Evolutionary conservation across 2,329 filamentous ascomycete species (phyloP), one percentile per base, ranked within the genome.

Genomic region (Dryadomyces quercivorus): DNA sequence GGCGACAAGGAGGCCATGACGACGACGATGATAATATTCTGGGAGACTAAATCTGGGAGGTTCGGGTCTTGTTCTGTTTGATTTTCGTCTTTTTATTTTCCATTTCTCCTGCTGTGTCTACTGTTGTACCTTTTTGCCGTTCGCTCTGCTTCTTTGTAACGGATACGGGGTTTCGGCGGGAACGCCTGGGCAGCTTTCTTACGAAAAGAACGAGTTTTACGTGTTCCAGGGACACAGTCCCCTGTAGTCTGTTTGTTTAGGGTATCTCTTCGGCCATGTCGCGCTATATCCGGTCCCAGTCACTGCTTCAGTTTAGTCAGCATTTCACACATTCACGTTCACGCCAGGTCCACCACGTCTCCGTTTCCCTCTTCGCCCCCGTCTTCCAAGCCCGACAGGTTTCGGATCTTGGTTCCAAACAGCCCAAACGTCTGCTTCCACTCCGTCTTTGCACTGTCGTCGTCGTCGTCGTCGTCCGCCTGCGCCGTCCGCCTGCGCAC

Each of bases 401-500:
- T 31, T 4, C 26, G 26, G 46, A 88, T 84, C 50, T 71, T 78
- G 5, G 84, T 86, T 16, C 78, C 81, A 63, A 84, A 86, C 53
- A 90, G 64, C 6, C 75, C 74, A 67, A 83, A 88, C 59, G 78
- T 68, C 55, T 81, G 75, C 62, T 83, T 70, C 82, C 84, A 88
- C 34, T 75, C 69, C 59, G 59, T 69, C 3, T 67, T 72, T 1
- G n/a, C n/a, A n/a, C n/a, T n/a, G n/a, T 68, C 56, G 13, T 73
- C 77, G 42, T 70, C 16, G 42, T 15, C 9, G 34, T 21, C 44
- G 18, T 21, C 12, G n/a, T 10, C 52, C 58, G 79, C 68, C 22
- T 56, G 51, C 57, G 72, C 70, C 5, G 55, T 58, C 26, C 26
- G 26, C 15, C 75, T 65, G 54, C 68, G 72, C 48, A 86, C 69